These are phyloP conservation scores for Aspergillus ibericus DNA, from an alignment of 2,329 filamentous ascomycete species.

Conservation along the genomic window DNA sequence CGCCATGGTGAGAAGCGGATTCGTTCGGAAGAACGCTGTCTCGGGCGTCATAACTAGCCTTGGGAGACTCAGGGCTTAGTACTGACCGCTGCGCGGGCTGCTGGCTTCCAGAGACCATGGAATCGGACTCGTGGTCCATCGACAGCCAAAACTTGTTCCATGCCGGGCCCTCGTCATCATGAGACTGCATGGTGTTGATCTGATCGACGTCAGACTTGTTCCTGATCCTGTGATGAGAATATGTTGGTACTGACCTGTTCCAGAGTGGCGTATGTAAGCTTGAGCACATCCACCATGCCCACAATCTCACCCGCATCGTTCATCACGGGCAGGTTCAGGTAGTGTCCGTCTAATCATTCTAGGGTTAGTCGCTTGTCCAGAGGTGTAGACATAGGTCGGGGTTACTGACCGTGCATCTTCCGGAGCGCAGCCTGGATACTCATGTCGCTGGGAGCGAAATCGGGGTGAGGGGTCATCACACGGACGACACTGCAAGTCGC, in stretches of 20 bases:
- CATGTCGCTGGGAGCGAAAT: conserved; percentile 99
- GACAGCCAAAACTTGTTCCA: conserved; percentile 99
- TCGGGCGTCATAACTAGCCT: conserved; percentile 63
- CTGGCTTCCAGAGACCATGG: conserved; percentile 86
- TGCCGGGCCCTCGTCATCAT: conserved; percentile 88
- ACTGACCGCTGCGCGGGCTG: conserved; percentile 71
- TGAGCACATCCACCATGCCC: conserved; percentile 98
- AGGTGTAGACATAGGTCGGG: background rate
- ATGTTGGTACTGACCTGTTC: conserved; percentile 68
- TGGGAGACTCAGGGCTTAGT: conserved; percentile 74
- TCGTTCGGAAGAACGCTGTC: conserved; percentile 91
- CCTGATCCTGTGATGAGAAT: background rate
- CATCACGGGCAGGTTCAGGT: conserved; percentile 97
- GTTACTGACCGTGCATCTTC: conserved; percentile 90
- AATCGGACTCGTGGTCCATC: conserved; percentile 91
- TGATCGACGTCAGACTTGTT: conserved; percentile 31
- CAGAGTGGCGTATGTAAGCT: conserved; percentile 94
- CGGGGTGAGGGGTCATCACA: conserved; percentile 98
- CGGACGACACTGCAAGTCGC: conserved; percentile 94
- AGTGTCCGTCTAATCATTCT: conserved; percentile 75
- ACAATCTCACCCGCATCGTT: conserved; percentile 96
- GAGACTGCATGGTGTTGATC: conserved; percentile 86
- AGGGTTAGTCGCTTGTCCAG: background rate
- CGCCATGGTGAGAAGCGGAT: conserved; percentile 90
- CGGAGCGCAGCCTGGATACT: conserved; percentile 95